Evolutionary conservation across 2,329 filamentous ascomycete genomes (phyloP), one percentile per base, ranked within the genome.

Genomic region (Talaromyces pinophilus): DNA sequence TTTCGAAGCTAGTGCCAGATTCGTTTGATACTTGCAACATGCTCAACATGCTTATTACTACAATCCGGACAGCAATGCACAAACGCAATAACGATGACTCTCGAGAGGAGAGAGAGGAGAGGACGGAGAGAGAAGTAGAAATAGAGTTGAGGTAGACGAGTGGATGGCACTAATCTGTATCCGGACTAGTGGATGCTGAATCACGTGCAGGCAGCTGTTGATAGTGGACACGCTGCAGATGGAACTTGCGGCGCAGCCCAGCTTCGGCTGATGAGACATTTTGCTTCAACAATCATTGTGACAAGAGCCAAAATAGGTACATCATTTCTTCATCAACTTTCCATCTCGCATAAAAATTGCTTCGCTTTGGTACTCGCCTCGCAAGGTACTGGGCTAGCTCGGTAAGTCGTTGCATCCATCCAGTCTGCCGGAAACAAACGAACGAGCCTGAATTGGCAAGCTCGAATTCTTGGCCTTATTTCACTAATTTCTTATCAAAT

Each of bases 201-300:
- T 60, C 57, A 60, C 57, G 57, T 60, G 57, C 15, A 10, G 38
- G 25, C 22, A 44, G 57, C 57, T 60, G 57, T 60, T 60, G 57
- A 44, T 28, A 44, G 57, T 60, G 46, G 57, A 44, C 40, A 44
- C 40, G 57, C 57, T 38, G 57, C 17, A 30, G 7, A 10, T 38
- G 40, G 40, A 33, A 30, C 38, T 46, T 46, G 57, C 57, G 33
- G 19, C 35, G 55, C 19, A 59, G 55, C 35, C 46, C 38, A 60
- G 38, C 38, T 46, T 30, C 19, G n/a, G 25, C 15, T n/a, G 22
- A n/a, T 15, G 38, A 46, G 40, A 38, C 54, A 57, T 25, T 40
- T 57, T 57, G n/a, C 54, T 38, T 59, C 55, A 2, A 59, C 55
- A 11, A 33, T 54, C 50, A 33, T n/a, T 15, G n/a, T 40, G 33